Conservation (phyloP, 208 protist species). For the Tritrichomonas foetus region DNA sequence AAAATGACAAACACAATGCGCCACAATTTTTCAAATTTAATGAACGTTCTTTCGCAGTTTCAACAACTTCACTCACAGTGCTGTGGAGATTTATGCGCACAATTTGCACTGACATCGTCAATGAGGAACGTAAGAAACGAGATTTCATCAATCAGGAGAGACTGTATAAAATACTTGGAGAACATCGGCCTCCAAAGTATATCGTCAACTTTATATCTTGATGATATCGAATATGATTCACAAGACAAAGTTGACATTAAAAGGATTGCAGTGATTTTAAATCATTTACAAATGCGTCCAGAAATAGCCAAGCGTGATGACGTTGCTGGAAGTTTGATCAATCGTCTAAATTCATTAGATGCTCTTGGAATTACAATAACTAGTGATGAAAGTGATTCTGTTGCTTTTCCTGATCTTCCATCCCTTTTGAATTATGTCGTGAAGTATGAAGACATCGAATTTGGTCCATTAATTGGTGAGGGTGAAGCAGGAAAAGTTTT, state of each 20-base stretch:
- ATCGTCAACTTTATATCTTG: background rate
- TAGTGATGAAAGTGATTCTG: background rate
- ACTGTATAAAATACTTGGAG: background rate
- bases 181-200: background rate
- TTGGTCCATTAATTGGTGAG: background rate
- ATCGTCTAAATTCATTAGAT: background rate
- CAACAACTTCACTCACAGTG: slow-evolving; percentile 4
- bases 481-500: background rate
- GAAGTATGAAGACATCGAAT: background rate
- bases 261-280: background rate
- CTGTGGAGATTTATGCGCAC: background rate
- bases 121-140: background rate
- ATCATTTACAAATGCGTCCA: background rate
- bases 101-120: background rate
- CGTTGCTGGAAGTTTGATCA: background rate
- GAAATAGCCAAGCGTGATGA: background rate
- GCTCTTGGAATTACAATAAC: background rate
- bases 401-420: background rate
- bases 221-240: background rate
- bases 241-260: background rate
- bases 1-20: background rate
- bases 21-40: background rate
- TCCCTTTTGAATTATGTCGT: background rate
- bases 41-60: background rate
- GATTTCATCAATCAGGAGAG: background rate